Base-by-base conservation (phyloP, 2,329 filamentous ascomycete genomes). In the Coniella vitis region DNA sequence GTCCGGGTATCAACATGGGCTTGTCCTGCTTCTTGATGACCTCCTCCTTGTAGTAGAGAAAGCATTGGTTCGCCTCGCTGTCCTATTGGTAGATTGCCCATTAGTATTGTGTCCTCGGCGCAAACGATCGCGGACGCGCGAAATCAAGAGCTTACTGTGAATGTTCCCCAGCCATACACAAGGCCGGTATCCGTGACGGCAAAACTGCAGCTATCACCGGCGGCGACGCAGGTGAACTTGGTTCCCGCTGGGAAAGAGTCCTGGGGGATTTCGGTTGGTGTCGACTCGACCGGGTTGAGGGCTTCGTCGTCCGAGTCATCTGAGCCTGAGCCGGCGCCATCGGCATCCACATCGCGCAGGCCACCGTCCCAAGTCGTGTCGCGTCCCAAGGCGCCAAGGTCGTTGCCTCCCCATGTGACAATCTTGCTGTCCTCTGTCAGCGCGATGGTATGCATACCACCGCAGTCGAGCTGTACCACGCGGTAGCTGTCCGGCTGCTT, bases 331-430 rank as follows among this genome's bases (percentile, higher is more conserved):
- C 79, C 86, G 65, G 89, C 84, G 29, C 79, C 78, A 25, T 84
- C 84, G 37, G 76, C 52, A 9, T 55, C 55, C 31, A 67, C 63
- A 46, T 72, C 70, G 36, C 72, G 66, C 41, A 68, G 58, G 22
- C 75, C 75, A 36, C 78, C 78, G 4, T 78, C 73, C 67, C 75
- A 77, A 3, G 68, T 64, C 2, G 80, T 83, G 55, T 80, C 73
- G 56, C 83, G 71, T 29, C 82, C 83, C 41, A 86, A 70, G 12
- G 83, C 81, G 49, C 79, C 79, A 56, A 83, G 75, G 60, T 86
- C 83, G 60, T 86, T 86, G 49, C 85, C 82, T 52, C 83, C 83
- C 83, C 83, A 86, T 19, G 81, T 83, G 43, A 83, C 68, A 55
- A 86, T 79, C 61, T 77, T 76, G 65, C 83, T 82, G 61, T 85